phyloP scores from a whole-genome alignment of 305 asterid genomes.

The Fraxinus greggii region DNA sequence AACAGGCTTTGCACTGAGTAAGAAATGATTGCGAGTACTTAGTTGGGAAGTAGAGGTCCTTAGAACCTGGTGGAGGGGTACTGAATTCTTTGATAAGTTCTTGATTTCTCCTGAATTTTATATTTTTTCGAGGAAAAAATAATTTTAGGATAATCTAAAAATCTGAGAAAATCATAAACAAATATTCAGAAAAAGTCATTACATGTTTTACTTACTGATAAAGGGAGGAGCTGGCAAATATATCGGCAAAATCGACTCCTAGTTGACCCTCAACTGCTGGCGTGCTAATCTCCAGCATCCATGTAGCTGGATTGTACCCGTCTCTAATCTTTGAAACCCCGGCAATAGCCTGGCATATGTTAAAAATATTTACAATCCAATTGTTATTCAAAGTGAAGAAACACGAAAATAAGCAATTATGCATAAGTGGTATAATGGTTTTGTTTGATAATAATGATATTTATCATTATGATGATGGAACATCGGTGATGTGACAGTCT shows the following conservation, averaged over 20 bases:
- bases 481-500: not conserved
- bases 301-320: constrained; percentile 53
- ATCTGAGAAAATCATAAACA: not conserved
- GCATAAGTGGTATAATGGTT: not conserved
- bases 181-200: not conserved
- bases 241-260: constrained; percentile 43
- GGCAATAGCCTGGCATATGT: constrained; percentile 30
- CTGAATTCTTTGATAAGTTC: constrained; percentile 42
- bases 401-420: not conserved
- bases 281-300: constrained; percentile 52
- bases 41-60: constrained; percentile 39
- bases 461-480: not conserved
- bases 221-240: constrained; percentile 41
- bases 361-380: not conserved
- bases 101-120: constrained; percentile 38
- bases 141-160: not conserved
- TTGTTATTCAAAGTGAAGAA: not conserved
- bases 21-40: constrained; percentile 39
- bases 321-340: constrained; percentile 48
- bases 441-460: not conserved
- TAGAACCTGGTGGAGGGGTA: constrained; percentile 38
- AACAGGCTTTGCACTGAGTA: constrained; percentile 48
- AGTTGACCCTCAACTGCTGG: constrained; percentile 39
- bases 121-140: not conserved
- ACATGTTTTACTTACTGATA: constrained; percentile 32